phyloP scores from a whole-genome alignment of 1,284 basidiomycete genomes.

The Boletus mariae region DNA sequence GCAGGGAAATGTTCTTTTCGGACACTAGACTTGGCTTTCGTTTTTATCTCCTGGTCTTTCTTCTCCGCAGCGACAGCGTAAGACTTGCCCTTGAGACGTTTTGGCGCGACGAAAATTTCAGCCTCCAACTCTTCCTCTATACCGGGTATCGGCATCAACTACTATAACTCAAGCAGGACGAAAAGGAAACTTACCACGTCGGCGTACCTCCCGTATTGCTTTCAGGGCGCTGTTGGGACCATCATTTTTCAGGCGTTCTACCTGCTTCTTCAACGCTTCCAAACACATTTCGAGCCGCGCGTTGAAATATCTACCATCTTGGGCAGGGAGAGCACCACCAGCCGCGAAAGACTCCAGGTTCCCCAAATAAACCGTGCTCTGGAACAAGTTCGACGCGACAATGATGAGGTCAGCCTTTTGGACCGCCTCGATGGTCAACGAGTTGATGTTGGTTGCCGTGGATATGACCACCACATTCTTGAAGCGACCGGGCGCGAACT shows the following conservation, averaged over 20 bases:
- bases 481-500: slow-evolving; percentile 72
- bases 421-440: slow-evolving; percentile 71
- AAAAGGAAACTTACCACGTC: slow-evolving; percentile 45
- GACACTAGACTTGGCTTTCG: slow-evolving; percentile 3
- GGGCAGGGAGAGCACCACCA: slow-evolving; percentile 57
- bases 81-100: slow-evolving; percentile 70
- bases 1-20: slow-evolving; percentile 22
- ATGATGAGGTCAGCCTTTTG: slow-evolving; percentile 85
- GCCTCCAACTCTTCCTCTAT: slow-evolving; percentile 47
- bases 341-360: slow-evolving; percentile 72
- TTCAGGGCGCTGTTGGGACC: slow-evolving; percentile 60
- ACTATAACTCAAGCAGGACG: slow-evolving; percentile 6
- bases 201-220: slow-evolving; percentile 58
- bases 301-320: slow-evolving; percentile 86
- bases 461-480: slow-evolving; percentile 66
- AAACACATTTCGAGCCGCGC: slow-evolving; percentile 68
- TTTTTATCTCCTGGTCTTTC: slow-evolving; percentile 24
- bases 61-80: slow-evolving; percentile 55
- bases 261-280: slow-evolving; percentile 58
- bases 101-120: slow-evolving; percentile 49
- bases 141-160: slow-evolving; percentile 3
- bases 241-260: slow-evolving; percentile 60
- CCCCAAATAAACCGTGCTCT: slow-evolving; percentile 71
- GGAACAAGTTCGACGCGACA: slow-evolving; percentile 84
- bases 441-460: slow-evolving; percentile 72